A percentile compares a stretch with the other conserved stretches of the same genome.
Conservation (phyloP, 805 yeast species). For the Schizosaccharomyces lindneri region DNA sequence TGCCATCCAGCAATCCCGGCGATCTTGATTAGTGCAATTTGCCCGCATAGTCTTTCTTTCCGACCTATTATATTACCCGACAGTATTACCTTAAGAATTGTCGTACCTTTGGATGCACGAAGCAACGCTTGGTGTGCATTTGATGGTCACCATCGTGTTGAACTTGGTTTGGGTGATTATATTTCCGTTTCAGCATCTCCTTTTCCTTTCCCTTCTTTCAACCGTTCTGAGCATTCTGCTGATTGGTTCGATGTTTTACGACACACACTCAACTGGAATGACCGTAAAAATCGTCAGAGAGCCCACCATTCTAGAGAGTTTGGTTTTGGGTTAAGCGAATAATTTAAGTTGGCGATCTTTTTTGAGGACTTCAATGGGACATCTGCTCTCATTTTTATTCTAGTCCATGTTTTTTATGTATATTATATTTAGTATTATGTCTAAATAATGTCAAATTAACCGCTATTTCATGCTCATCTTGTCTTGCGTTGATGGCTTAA, state of each 20-base stretch:
- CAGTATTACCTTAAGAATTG: conserved; percentile 62
- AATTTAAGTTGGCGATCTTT: too few species aligned
- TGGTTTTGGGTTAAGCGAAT: not conserved
- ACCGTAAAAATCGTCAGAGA: not conserved
- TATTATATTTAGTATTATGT: too few species aligned
- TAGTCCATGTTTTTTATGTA: too few species aligned
- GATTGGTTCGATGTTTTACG: conserved; percentile 69
- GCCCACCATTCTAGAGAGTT: not conserved
- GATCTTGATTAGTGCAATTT: conserved; percentile 77
- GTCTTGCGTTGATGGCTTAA: too few species aligned
- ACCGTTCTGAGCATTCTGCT: conserved; percentile 28
- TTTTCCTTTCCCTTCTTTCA: conserved; percentile 83
- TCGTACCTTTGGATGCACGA: conserved; percentile 54
- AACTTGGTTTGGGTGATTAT: conserved; percentile 59
- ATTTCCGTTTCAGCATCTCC: conserved; percentile 67
- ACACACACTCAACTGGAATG: conserved; percentile 60
- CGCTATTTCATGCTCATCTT: too few species aligned
- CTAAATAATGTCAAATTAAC: too few species aligned
- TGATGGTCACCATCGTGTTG: conserved; percentile 76
- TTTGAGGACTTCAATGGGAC: too few species aligned
- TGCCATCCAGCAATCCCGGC: conserved; percentile 90
- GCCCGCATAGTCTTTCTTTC: conserved; percentile 91
- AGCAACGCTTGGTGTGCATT: conserved; percentile 93
- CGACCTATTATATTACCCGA: conserved; percentile 83
- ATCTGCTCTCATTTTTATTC: too few species aligned